Evolutionary conservation across 139 green algal genomes (phyloP).

Genomic region (Chlorella sp.): DNA sequence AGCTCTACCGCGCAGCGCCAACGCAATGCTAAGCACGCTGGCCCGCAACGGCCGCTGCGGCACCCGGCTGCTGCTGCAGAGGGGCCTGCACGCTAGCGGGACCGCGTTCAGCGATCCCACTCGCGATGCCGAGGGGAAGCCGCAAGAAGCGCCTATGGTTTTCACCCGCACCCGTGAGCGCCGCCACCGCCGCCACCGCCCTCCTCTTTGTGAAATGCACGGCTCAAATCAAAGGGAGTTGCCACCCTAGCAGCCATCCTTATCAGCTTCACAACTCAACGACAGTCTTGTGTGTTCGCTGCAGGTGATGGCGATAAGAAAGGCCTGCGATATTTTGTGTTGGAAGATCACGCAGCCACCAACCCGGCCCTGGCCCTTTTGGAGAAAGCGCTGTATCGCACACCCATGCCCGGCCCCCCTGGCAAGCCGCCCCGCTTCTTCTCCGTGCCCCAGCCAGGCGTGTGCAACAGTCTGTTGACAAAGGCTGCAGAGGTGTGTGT

Average conservation of each 20-base stretch:
- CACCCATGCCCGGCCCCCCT: conserved; percentile 2
- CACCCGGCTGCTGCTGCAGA: not conserved
- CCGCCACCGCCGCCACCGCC: not conserved
- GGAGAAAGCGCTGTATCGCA: not conserved
- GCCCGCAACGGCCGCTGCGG: too few relatives aligned
- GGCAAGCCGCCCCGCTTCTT: not conserved
- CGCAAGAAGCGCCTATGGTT: not conserved
- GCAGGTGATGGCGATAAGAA: not conserved
- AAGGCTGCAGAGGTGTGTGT: conserved; percentile 5
- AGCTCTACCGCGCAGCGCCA: too few relatives aligned
- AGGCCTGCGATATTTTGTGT: conserved; percentile 34
- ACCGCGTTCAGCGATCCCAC: not conserved
- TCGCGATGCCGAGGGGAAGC: not conserved
- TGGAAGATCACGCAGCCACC: not conserved
- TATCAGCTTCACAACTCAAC: not conserved
- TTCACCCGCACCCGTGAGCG: not conserved
- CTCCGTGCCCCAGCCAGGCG: conserved; percentile 20
- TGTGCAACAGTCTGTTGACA: conserved; percentile 34
- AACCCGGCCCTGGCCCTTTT: conserved; percentile 20
- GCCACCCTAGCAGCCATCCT: not conserved
- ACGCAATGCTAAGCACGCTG: too few relatives aligned
- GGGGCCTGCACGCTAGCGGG: not conserved
- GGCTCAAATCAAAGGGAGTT: not conserved
- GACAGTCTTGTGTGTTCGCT: not conserved
- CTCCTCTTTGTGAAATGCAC: too few relatives aligned